Base-by-base conservation (phyloP, 805 yeast genomes). In the Myxozyma kluyveri region DNA sequence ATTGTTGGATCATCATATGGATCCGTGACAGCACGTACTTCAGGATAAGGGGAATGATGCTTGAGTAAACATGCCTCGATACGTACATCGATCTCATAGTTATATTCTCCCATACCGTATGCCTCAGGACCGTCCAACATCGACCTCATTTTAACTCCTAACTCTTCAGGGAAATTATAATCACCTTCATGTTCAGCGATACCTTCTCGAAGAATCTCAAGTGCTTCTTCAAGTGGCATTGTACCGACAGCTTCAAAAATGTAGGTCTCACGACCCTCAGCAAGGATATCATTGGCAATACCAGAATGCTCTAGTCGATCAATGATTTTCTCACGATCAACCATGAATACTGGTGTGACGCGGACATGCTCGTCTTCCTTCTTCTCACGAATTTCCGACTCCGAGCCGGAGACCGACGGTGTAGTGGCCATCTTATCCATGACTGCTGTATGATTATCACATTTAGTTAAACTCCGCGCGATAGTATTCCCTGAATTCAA, bases 31-130 rank as follows among this genome's bases (percentile, higher is more conserved):
- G 50, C 81, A 65, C 88, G 74, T 18, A 82, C 86, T 66, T 82
- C 87, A 0, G 84, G 80, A 63, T 82, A 82, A 7, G 86, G 85
- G 17, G 82, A 77, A 59, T 73, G 49, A 37, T 48, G 72, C 66
- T 54, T 45, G 32, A 71, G 71, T 21, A 63, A 53, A 22, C 70
- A 65, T 14, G 73, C 75, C 35, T 61, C 59, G 18, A 61, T 27
- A 40, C 61, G 56, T 26, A 54, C 39, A 14, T 63, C 61, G 18
- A 51, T 45, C 6, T 45, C 50, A 59, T 77, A 52, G 12, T 17
- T 17, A 2, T 27, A 35, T 14, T 23, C 35, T 6, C 52, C 57
- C 3, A 18, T 35, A 18, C 42, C 56, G 31, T 54, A 54, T 6
- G 2, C 42, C 32, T 41, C 49, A 2, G 26, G 65, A 4, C 69